A percentile compares a stretch with the other conserved stretches of the same genome.
Conservation (phyloP, 2,329 filamentous ascomycete species). For the Pseudopithomyces chartarum region DNA sequence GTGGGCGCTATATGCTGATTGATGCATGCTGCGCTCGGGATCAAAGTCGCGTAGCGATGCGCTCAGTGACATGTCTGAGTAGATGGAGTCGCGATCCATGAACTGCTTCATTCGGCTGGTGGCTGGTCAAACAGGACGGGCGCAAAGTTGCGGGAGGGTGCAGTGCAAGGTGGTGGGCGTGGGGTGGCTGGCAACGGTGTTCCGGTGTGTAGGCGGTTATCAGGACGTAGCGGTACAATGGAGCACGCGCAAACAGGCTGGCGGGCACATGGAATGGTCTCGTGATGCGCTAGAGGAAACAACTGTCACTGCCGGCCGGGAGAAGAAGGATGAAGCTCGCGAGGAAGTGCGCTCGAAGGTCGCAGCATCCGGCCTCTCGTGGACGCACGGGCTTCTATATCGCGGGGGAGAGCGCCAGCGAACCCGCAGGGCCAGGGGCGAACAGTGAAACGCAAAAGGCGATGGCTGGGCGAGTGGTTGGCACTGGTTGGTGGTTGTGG, state of each 20-base stretch:
- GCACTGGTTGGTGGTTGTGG: conserved; percentile 29
- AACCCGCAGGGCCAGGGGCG: conserved; percentile 28
- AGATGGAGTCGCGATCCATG: conserved; percentile 41
- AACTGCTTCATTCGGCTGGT: conserved; percentile 31
- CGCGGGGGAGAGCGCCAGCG: conserved; percentile 9
- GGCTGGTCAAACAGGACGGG: conserved; percentile 8
- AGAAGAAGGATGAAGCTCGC: conserved; percentile 10
- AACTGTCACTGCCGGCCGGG: conserved; percentile 34
- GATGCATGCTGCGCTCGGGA: conserved; percentile 40
- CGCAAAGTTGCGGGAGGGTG: conserved; percentile 9
- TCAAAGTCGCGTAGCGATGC: conserved; percentile 47
- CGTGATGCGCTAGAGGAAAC: conserved; percentile 38
- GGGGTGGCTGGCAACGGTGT: conserved; percentile 18
- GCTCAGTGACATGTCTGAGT: conserved; percentile 45
- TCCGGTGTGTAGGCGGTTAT: conserved; percentile 12
- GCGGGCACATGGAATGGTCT: conserved; percentile 39
- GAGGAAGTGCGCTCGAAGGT: conserved; percentile 8
- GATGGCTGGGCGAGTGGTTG: conserved; percentile 38
- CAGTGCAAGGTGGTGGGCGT: conserved; percentile 20
- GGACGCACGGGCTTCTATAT: conserved; percentile 7
- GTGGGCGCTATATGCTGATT: conserved; percentile 54
- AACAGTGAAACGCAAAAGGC: conserved; percentile 36
- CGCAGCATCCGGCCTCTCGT: not conserved
- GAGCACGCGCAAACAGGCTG: conserved; percentile 24
- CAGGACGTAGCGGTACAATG: conserved; percentile 23